Conservation (phyloP, 139 green algal species). For the Chlamydomonas sp. region DNA sequence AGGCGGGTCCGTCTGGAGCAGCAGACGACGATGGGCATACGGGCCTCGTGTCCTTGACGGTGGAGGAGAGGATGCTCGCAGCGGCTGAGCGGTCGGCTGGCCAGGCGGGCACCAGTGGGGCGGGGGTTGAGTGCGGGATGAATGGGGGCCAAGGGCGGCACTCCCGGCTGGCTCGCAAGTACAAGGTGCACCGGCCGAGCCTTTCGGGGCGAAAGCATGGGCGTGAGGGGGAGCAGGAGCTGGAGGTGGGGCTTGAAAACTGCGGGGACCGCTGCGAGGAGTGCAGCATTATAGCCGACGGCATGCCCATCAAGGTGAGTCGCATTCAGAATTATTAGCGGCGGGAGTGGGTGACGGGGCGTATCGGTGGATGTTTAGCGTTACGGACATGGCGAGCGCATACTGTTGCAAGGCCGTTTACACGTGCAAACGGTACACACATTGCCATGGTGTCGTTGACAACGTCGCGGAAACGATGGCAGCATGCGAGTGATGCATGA, state of each 20-base stretch:
- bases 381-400: too few relatives aligned
- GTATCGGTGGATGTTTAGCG: too few relatives aligned
- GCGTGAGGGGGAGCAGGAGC: neutral
- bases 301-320: conserved; percentile 29
- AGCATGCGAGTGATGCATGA: too few relatives aligned
- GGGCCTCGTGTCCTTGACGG: too few relatives aligned
- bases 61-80: neutral
- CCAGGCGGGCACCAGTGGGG: neutral
- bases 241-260: neutral
- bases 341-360: too few relatives aligned
- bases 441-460: too few relatives aligned
- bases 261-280: conserved; percentile 43
- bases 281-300: conserved; percentile 23
- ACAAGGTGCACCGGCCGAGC: neutral
- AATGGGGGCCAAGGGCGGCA: neutral
- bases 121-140: neutral
- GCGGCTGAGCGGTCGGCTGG: neutral
- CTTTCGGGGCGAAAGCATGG: conserved; percentile 12
- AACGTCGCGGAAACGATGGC: too few relatives aligned
- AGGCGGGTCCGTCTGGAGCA: neutral
- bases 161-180: neutral
- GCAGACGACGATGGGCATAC: too few relatives aligned
- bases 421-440: too few relatives aligned
- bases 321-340: neutral
- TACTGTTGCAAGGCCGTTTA: too few relatives aligned